Base-by-base conservation (phyloP, 345 rosid genomes). In the Acer negundo region DNA sequence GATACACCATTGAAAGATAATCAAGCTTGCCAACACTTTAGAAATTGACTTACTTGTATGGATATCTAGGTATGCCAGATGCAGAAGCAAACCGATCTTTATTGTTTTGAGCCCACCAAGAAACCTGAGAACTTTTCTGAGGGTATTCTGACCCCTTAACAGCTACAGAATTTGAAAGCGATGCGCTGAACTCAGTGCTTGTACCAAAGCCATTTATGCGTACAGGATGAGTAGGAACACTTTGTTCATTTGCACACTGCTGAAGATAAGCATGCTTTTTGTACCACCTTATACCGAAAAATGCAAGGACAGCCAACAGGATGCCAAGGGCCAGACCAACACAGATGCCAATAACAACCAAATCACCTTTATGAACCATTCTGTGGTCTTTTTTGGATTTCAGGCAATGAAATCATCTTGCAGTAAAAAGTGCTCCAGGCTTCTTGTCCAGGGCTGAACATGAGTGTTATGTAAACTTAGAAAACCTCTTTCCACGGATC, bases 241-340 rank as follows among this genome's bases (percentile, higher is more conserved):
- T 90, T 56, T 83, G 92, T 47, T 92, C 98, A 62, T 86, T 90
- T 42, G 89, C 76, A 76, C 87, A 74, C 23, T 62, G 83, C 22
- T 76, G 81, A 59, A 87, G 88, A 83, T 81, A 78, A 81, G 88
- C 89, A 82, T 69, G 88, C 77, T 59, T 86, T 63, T 78, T 86
- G 73, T 87, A 89, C 99, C 98, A 92, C 83, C 88, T 85, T 69
- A 92, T 47, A 70, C 82, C 84, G 22, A 84, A 83, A 86, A 84
- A 92, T 23, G 87, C 67, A 22, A 94, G 82, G 2, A 75, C n/a
- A 82, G 99, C 99, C 72, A 96, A 83, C 86, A 90, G 80, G 77
- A 94, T 70, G 71, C 97, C 97, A 69, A 94, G 85, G 69, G 94
- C 92, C 82, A 92, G 82, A 71, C 98, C 95, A 63, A 79, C 97